Conservation (phyloP, 2,329 filamentous ascomycete species). For the Karstenula rhodostoma region DNA sequence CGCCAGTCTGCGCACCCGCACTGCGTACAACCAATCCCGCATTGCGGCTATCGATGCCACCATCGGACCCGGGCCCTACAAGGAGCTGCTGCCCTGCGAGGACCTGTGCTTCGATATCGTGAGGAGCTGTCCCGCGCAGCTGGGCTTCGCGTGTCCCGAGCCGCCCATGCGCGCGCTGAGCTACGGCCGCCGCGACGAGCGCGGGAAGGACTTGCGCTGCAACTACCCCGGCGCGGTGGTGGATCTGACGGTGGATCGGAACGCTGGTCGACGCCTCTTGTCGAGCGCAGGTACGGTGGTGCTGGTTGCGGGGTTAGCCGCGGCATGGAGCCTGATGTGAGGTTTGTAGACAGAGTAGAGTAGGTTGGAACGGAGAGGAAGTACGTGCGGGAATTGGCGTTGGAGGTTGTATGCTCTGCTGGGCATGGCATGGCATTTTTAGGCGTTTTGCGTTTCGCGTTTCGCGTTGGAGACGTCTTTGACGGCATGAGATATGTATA, state of each 20-base stretch:
- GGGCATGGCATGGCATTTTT: conserved; percentile 12
- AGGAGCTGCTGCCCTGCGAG: conserved; percentile 87
- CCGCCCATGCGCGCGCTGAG: conserved; percentile 21
- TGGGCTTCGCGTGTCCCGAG: conserved; percentile 79
- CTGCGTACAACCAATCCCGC: conserved; percentile 66
- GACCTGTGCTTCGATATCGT: conserved; percentile 89
- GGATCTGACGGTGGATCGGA: conserved; percentile 41
- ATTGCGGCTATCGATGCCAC: conserved; percentile 75
- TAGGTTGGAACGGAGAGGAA: neutral
- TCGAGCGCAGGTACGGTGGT: conserved; percentile 13
- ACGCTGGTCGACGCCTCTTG: conserved; percentile 17
- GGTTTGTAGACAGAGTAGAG: neutral
- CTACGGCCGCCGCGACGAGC: conserved; percentile 36
- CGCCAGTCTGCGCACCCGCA: conserved; percentile 30
- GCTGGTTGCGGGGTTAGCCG: conserved; percentile 18
- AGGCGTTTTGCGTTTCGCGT: conserved; percentile 15
- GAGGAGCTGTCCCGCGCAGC: conserved; percentile 78
- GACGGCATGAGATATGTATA: conserved; percentile 12
- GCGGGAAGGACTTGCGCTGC: conserved; percentile 40
- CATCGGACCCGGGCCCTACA: conserved; percentile 87
- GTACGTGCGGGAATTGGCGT: neutral
- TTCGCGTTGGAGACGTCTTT: neutral
- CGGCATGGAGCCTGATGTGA: conserved; percentile 17
- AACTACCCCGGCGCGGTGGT: conserved; percentile 53
- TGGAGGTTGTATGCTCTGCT: neutral